These are phyloP conservation scores for Fusarium sp. DNA, from an alignment of 2,329 filamentous ascomycete genomes.

Conservation along the genomic window DNA sequence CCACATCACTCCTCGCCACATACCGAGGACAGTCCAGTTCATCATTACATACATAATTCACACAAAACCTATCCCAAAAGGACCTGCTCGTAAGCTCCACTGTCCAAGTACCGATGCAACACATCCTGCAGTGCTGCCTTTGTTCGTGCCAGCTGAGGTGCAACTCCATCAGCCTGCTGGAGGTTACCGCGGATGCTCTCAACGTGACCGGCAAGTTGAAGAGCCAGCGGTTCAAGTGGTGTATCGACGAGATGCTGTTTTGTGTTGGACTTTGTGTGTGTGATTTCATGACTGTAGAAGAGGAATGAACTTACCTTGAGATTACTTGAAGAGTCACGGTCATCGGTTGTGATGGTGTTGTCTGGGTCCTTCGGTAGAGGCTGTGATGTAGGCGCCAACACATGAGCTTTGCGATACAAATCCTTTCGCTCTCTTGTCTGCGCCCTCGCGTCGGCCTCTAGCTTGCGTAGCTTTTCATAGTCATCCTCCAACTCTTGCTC, in stretches of 20 bases:
- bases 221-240: conserved; percentile 58
- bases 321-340: conserved; percentile 10
- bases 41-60: conserved; percentile 11
- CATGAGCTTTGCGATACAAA: conserved; percentile 61
- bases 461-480: conserved; percentile 60
- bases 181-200: conserved; percentile 68
- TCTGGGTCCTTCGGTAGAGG: conserved; percentile 20
- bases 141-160: conserved; percentile 61
- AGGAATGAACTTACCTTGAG: conserved; percentile 38
- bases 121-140: conserved; percentile 63
- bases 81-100: conserved; percentile 60
- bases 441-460: conserved; percentile 68
- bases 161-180: conserved; percentile 64
- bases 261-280: not conserved
- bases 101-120: conserved; percentile 59
- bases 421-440: conserved; percentile 65
- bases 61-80: conserved; percentile 53
- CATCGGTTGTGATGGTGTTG: conserved; percentile 16
- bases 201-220: conserved; percentile 66
- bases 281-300: not conserved
- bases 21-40: conserved; percentile 8
- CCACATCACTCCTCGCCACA: conserved; percentile 7
- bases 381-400: conserved; percentile 56
- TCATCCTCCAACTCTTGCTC: conserved; percentile 68
- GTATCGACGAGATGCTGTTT: conserved; percentile 54